phyloP scores from a whole-genome alignment of 176 grass and related monocot species.

The Triticum aestivum region DNA sequence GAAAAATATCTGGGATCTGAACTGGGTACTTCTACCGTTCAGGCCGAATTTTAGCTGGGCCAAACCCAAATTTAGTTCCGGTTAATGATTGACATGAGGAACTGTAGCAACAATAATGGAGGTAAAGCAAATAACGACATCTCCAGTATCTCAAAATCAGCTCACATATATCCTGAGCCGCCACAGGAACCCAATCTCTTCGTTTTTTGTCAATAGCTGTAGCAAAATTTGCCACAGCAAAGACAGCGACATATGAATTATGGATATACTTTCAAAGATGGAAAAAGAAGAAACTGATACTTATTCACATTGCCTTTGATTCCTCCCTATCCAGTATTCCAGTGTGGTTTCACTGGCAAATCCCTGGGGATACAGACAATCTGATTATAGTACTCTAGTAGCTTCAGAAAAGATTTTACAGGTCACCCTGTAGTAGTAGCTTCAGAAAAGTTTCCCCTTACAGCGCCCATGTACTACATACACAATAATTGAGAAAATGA shows the following conservation, averaged over 20 bases:
- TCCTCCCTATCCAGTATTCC: background rate
- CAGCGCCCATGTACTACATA: conserved; percentile 32
- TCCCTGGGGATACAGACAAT: too few species aligned
- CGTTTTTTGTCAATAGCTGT: background rate
- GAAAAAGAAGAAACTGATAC: background rate
- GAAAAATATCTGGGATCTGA: background rate
- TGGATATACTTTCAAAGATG: background rate
- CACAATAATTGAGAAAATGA: conserved; percentile 36
- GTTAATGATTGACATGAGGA: background rate
- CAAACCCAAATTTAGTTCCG: background rate
- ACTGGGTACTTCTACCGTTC: too few species aligned
- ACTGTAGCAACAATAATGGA: background rate
- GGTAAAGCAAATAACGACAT: background rate
- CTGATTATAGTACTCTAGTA: background rate
- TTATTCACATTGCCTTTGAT: background rate
- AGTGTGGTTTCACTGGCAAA: background rate
- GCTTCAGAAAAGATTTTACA: conserved; percentile 27
- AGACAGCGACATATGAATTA: background rate
- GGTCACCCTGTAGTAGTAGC: background rate
- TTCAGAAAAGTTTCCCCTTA: background rate
- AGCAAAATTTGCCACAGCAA: conserved; percentile 27
- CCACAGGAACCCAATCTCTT: background rate
- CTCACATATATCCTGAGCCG: conserved; percentile 1
- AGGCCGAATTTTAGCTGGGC: background rate
- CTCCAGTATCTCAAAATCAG: background rate